phyloP scores from a whole-genome alignment of 129 eudicot genomes.

The Saussurea involucrata region DNA sequence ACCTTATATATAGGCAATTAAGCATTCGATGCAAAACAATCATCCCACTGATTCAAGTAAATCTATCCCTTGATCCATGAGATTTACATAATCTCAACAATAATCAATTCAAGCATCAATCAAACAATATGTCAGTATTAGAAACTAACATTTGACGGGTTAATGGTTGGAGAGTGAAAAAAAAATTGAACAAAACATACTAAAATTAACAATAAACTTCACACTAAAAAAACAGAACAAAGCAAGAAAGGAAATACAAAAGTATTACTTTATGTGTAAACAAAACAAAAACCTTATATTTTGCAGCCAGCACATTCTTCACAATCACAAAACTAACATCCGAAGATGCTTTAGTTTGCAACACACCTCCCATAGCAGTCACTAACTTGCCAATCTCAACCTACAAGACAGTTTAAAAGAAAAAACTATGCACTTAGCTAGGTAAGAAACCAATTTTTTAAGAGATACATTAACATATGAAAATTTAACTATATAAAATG shows the following conservation, averaged over 20 bases:
- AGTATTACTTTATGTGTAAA: neutral
- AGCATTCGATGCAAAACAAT: neutral
- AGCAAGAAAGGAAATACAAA: neutral
- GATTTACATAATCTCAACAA: neutral
- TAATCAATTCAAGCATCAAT: slow-evolving; percentile 10
- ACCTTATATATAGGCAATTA: neutral
- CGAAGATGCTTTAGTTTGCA: slow-evolving; percentile 56
- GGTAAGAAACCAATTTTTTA: neutral
- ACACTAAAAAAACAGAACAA: neutral
- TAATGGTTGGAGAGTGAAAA: slow-evolving; percentile 1
- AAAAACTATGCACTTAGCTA: neutral
- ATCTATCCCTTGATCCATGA: neutral
- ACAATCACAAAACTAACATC: slow-evolving; percentile 90
- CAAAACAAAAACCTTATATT: slow-evolving; percentile 66
- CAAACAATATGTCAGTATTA: neutral
- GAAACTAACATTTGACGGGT: neutral
- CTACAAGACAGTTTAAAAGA: slow-evolving; percentile 38
- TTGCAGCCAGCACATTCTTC: slow-evolving; percentile 78
- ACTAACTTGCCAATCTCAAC: slow-evolving; percentile 68
- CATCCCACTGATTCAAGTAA: neutral
- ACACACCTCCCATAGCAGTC: slow-evolving; percentile 83
- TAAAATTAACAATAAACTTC: neutral
- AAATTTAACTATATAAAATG: neutral
- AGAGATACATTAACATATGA: neutral
- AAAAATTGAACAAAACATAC: neutral